Evolutionary conservation across 352 stramenopile genomes (phyloP), one percentile per base, ranked within the genome.

Genomic region (Phytophthora syringae): DNA sequence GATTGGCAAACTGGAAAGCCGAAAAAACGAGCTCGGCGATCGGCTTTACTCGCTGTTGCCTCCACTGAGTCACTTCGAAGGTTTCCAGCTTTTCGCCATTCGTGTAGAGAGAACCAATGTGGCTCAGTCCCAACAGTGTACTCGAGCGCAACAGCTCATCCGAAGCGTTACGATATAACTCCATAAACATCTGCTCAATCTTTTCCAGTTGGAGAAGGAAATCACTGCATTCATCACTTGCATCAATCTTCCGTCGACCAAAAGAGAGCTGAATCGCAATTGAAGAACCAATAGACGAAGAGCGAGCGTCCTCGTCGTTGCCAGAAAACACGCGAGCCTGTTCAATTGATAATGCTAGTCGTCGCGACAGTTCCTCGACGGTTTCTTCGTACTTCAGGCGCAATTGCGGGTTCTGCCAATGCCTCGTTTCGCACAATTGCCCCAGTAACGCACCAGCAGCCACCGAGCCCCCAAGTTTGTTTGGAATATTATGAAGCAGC

Each of bases 251-350:
- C 27, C 65, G 74, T 45, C 24, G 52, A 27, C 65, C 68, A 24
- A 87, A 63, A 20, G 70, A 55, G 37, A 85, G 49, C 20, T 85
- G 76, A 21, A 87, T 49, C 22, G 67, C 66, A 18, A 78, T 45
- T 5, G 66, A 67, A n/a, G 63, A 49, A 25, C 59, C 61, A 22
- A 81, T 44, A 7, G 57, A 64, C 10, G 53, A 64, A 20, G 53
- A 37, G 7, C 62, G 52, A 52, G 40, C 43, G 45, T 74, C 52
- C 7, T 56, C 51, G 3, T 66, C 43, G 20, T 67, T 44, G 9
- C 25, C 20, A 20, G 60, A 60, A 42, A 83, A 85, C 21, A 87
- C 79, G 32, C 72, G 76, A 50, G 32, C 39, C 16, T 81, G 64
- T 47, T 85, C 74, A 27, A 80, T 73, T 13, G 74, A 64, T 22